A percentile compares a stretch with the other conserved stretches of the same genome.
Evolutionary conservation across 805 yeast genomes (phyloP).

Genomic region (Tetrapisispora fleetii): DNA sequence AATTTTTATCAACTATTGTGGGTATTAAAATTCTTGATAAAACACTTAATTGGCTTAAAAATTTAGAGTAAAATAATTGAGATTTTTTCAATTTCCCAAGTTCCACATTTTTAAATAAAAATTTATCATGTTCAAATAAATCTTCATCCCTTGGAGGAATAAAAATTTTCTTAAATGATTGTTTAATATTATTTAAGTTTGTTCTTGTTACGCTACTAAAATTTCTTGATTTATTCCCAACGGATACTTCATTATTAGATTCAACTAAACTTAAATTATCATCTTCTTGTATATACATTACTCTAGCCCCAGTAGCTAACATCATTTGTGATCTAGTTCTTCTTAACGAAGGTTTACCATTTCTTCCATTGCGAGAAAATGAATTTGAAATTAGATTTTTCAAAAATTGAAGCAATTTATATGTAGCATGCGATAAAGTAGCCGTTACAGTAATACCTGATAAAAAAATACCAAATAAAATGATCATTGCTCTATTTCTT

Average conservation of each 20-base stretch:
- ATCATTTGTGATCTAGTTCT: slow-evolving; percentile 24
- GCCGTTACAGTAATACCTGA: not conserved
- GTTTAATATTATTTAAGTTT: not conserved
- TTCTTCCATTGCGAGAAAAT: not conserved
- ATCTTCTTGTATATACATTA: slow-evolving; percentile 24
- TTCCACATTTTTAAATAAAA: slow-evolving; percentile 24
- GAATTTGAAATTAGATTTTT: not conserved
- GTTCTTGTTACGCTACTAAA: not conserved
- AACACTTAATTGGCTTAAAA: slow-evolving; percentile 61
- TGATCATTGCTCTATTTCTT: slow-evolving; percentile 1
- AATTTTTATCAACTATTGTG: slow-evolving; percentile 52
- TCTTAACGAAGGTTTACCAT: slow-evolving; percentile 10
- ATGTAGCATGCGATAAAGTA: not conserved
- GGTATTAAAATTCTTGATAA: slow-evolving; percentile 83
- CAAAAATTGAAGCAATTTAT: not conserved
- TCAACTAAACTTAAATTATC: slow-evolving; percentile 4
- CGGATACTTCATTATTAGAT: not conserved
- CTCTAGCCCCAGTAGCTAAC: slow-evolving; percentile 25
- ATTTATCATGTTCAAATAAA: slow-evolving; percentile 26
- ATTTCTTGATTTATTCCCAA: not conserved
- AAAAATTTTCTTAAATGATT: slow-evolving; percentile 18
- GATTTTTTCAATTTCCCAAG: slow-evolving; percentile 8
- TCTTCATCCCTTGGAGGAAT: slow-evolving; percentile 26
- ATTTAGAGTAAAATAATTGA: slow-evolving; percentile 44
- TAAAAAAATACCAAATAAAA: not conserved